Evolutionary conservation across 129 eudicot genomes (phyloP).

Genomic region (Flaveria ramosissima): DNA sequence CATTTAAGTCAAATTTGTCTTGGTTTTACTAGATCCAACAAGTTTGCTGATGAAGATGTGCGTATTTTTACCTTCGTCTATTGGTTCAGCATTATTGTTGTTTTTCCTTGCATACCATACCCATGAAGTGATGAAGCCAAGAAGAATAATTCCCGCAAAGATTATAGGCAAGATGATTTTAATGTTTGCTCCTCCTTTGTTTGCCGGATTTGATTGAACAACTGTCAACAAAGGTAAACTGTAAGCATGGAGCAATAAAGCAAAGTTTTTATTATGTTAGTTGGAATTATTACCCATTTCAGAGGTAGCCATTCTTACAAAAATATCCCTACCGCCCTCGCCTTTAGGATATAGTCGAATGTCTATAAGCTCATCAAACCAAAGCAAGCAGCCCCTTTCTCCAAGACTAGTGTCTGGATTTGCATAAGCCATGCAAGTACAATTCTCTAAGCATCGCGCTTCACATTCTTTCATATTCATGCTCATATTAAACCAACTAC

Average conservation of each 20-base stretch:
- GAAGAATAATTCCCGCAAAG: neutral
- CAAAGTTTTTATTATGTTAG: too few relatives aligned
- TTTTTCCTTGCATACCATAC: neutral
- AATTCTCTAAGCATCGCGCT: neutral
- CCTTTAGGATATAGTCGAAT: neutral
- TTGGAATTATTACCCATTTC: too few relatives aligned
- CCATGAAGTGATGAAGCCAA: constrained; percentile 4
- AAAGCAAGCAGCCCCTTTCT: constrained; percentile 15
- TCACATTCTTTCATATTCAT: neutral
- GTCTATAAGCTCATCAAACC: constrained; percentile 17
- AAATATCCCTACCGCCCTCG: neutral
- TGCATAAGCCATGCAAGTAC: neutral
- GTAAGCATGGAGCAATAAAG: neutral
- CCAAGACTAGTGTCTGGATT: neutral
- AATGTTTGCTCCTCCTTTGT: neutral
- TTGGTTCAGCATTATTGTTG: neutral
- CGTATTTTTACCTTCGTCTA: neutral
- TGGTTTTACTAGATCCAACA: neutral
- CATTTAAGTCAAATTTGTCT: neutral
- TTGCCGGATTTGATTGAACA: neutral
- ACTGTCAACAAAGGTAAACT: neutral
- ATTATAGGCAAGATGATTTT: neutral
- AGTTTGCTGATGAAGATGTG: neutral
- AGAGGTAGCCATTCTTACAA: too few relatives aligned
- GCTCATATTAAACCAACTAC: neutral